Evolutionary conservation across 177 flowering plant species (phyloP).

Genomic region (Telopea speciosissima): DNA sequence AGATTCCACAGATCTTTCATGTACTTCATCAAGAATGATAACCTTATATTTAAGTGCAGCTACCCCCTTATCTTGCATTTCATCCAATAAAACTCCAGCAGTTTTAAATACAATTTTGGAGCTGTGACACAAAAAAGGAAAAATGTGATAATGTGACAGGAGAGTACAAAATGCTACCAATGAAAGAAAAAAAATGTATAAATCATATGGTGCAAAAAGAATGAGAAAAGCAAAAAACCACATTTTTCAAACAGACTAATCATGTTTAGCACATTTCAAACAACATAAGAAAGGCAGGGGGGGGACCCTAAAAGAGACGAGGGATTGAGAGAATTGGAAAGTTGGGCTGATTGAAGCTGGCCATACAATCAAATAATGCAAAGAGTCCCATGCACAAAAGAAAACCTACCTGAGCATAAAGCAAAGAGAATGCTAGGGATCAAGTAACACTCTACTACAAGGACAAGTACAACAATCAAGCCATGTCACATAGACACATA

Average conservation of each 20-base stretch:
- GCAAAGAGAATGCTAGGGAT: not conserved
- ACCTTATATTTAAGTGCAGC: conserved; percentile 82
- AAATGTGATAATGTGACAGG: not conserved
- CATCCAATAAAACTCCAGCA: conserved; percentile 96
- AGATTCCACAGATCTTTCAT: conserved; percentile 98
- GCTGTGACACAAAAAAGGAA: conserved; percentile 28
- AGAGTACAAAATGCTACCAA: not conserved
- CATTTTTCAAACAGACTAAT: not conserved
- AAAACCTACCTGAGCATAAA: not conserved
- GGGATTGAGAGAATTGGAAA: not conserved
- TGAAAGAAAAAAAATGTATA: not conserved
- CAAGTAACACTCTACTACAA: not conserved
- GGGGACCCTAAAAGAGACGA: too few relatives aligned
- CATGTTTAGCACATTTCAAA: not conserved
- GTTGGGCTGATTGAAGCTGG: not conserved
- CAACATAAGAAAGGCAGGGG: too few relatives aligned
- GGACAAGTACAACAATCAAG: too few relatives aligned
- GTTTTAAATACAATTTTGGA: conserved; percentile 88
- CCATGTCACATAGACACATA: too few relatives aligned
- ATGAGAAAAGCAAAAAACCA: conserved; percentile 3
- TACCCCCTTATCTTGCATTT: conserved; percentile 83
- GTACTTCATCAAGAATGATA: conserved; percentile 96
- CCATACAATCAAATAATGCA: not conserved
- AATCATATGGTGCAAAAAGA: not conserved
- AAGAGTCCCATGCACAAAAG: not conserved